A percentile compares a stretch with the other conserved stretches of the same genome.
Conservation (phyloP, 371 early-diverging fungal species). For the Rhizomucor pusillus region DNA sequence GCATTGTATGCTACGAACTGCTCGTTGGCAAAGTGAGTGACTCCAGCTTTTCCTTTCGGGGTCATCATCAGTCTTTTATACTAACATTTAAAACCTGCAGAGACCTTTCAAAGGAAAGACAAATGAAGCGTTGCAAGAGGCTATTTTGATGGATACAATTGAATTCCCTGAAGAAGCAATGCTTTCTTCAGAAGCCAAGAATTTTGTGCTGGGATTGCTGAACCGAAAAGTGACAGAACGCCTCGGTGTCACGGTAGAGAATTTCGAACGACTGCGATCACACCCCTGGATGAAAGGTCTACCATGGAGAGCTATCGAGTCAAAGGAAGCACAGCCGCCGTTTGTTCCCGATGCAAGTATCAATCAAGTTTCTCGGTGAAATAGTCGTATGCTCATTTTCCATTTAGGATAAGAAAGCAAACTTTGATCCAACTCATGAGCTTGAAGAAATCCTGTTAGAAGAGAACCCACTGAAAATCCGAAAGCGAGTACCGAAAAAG, state of each 20-base stretch:
- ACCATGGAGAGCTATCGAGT: constrained; percentile 55
- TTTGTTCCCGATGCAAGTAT: constrained; percentile 62
- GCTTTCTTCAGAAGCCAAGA: constrained; percentile 55
- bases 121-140: constrained; percentile 68
- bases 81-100: constrained; percentile 26
- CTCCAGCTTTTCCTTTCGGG: not conserved
- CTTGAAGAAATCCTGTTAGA: constrained; percentile 93
- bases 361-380: not conserved
- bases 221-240: constrained; percentile 58
- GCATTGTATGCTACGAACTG: constrained; percentile 80
- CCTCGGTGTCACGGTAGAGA: constrained; percentile 57
- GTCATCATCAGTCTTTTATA: constrained; percentile 7
- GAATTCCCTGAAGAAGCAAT: constrained; percentile 52
- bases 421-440: constrained; percentile 96
- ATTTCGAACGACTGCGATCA: constrained; percentile 44
- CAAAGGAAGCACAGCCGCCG: constrained; percentile 59
- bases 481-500: constrained; percentile 22
- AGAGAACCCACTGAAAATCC: constrained; percentile 82
- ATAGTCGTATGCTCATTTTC: not conserved
- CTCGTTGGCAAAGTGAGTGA: constrained; percentile 65
- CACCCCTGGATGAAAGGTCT: constrained; percentile 65
- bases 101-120: constrained; percentile 84
- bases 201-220: constrained; percentile 54
- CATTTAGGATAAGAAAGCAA: constrained; percentile 57
- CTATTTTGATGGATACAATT: constrained; percentile 60